Conservation (phyloP, 192 early-diverging fungal species). For the Umbelopsis sp. region DNA sequence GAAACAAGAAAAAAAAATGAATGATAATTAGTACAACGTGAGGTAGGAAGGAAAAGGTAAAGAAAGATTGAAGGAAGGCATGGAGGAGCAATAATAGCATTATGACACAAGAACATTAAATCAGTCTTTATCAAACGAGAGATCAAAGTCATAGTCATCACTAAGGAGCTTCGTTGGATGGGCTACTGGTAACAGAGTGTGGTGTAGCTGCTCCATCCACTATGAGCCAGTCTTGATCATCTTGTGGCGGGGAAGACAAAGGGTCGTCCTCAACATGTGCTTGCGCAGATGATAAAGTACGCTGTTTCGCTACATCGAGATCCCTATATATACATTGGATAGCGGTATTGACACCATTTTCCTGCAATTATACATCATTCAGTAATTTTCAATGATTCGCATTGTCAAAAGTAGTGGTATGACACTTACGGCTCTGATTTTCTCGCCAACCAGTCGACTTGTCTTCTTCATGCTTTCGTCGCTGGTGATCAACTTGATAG, state of each 20-base stretch:
- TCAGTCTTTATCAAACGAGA: not conserved
- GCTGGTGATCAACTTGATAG: constrained; percentile 53
- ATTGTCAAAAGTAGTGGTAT: not conserved
- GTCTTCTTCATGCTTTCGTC: constrained; percentile 58
- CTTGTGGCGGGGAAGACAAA: not conserved
- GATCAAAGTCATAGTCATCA: not conserved
- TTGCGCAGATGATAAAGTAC: constrained; percentile 38
- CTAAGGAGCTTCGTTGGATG: not conserved
- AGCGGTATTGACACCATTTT: constrained; percentile 63
- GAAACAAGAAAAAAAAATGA: too few species aligned
- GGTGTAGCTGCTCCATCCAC: constrained; percentile 23
- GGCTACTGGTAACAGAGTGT: not conserved
- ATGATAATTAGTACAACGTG: too few species aligned
- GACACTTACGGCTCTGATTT: constrained; percentile 46
- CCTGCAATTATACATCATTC: constrained; percentile 21
- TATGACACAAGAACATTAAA: not conserved
- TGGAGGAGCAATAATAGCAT: too few species aligned
- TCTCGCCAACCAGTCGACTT: constrained; percentile 50
- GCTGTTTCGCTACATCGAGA: constrained; percentile 51
- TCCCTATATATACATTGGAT: constrained; percentile 67
- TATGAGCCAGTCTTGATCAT: constrained; percentile 37
- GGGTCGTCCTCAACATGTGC: not conserved
- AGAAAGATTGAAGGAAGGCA: too few species aligned
- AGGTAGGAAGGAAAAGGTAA: too few species aligned
- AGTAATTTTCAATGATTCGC: not conserved